phyloP scores from a whole-genome alignment of 768 basidiomycete species.

The Royoungia palumana region DNA sequence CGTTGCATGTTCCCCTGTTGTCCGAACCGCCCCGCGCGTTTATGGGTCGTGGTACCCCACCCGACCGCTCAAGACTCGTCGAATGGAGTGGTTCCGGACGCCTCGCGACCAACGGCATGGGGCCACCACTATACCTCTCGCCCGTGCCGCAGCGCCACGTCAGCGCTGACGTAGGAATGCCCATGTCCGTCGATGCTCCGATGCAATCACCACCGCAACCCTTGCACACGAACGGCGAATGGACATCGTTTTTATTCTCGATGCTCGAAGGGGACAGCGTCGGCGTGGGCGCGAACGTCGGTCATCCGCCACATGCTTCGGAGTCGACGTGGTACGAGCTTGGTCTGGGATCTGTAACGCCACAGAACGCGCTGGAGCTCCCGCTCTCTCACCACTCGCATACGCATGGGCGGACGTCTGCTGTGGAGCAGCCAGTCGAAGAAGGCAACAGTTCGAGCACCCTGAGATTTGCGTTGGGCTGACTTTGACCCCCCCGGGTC shows the following conservation, averaged over 20 bases:
- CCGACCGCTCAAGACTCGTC: constrained; percentile 26
- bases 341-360: constrained; percentile 17
- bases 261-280: constrained; percentile 32
- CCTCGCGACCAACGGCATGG: constrained; percentile 18
- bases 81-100: constrained; percentile 29
- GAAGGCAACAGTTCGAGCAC: constrained; percentile 30
- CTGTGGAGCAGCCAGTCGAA: constrained; percentile 16
- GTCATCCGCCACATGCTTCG: background rate
- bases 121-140: constrained; percentile 25
- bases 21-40: constrained; percentile 34
- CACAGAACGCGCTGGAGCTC: constrained; percentile 8
- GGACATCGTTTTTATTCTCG: constrained; percentile 33
- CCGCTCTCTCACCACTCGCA: constrained; percentile 13
- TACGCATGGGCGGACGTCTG: background rate
- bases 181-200: constrained; percentile 21
- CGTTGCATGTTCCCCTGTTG: constrained; percentile 30
- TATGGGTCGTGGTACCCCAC: constrained; percentile 34
- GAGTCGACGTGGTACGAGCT: constrained; percentile 31
- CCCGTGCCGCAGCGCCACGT: constrained; percentile 21
- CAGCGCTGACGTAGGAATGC: constrained; percentile 13
- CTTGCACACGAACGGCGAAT: constrained; percentile 22
- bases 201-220: constrained; percentile 7
- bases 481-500: background rate
- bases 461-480: constrained; percentile 30
- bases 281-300: constrained; percentile 9